phyloP scores from a whole-genome alignment of 2,329 filamentous ascomycete genomes.

The Xylaria sp. region DNA sequence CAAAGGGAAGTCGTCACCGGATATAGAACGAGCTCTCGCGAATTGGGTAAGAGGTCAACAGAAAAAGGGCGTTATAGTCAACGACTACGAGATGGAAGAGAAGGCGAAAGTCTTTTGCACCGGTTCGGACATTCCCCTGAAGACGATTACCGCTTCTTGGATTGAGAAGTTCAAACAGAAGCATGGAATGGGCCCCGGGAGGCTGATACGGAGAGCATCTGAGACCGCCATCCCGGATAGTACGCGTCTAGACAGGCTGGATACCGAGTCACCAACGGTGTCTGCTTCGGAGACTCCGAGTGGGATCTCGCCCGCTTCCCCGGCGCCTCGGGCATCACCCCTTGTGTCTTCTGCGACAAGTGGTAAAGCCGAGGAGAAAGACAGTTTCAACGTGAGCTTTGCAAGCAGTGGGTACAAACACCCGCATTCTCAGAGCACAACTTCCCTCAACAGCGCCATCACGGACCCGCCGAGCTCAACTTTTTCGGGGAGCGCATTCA shows the following conservation, averaged over 20 bases:
- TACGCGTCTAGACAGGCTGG: slow-evolving; percentile 65
- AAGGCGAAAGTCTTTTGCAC: slow-evolving; percentile 84
- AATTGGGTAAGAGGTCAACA: slow-evolving; percentile 89
- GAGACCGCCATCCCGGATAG: slow-evolving; percentile 78
- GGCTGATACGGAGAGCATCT: slow-evolving; percentile 66
- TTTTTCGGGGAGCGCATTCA: slow-evolving; percentile 77
- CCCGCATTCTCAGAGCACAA: slow-evolving; percentile 73
- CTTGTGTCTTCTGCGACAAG: slow-evolving; percentile 74
- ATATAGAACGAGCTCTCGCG: slow-evolving; percentile 89
- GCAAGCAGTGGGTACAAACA: slow-evolving; percentile 65
- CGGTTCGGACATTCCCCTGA: slow-evolving; percentile 76
- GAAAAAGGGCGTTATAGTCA: slow-evolving; percentile 77
- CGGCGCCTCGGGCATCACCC: slow-evolving; percentile 69
- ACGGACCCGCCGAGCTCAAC: slow-evolving; percentile 72
- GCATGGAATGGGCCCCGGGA: slow-evolving; percentile 67
- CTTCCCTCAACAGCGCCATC: slow-evolving; percentile 74
- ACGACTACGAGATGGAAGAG: slow-evolving; percentile 84
- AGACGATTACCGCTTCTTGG: slow-evolving; percentile 80
- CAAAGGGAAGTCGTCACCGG: slow-evolving; percentile 83
- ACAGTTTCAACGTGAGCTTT: slow-evolving; percentile 69
- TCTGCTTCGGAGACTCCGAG: slow-evolving; percentile 71
- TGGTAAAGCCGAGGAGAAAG: slow-evolving; percentile 76
- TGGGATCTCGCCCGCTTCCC: slow-evolving; percentile 78
- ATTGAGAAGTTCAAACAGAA: slow-evolving; percentile 96
- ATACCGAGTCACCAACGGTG: slow-evolving; percentile 63